Percentiles rank a stretch among this genome's conserved stretches.
phyloP scores from a whole-genome alignment of 2,329 filamentous ascomycete species.

The Coleophoma crateriformis region DNA sequence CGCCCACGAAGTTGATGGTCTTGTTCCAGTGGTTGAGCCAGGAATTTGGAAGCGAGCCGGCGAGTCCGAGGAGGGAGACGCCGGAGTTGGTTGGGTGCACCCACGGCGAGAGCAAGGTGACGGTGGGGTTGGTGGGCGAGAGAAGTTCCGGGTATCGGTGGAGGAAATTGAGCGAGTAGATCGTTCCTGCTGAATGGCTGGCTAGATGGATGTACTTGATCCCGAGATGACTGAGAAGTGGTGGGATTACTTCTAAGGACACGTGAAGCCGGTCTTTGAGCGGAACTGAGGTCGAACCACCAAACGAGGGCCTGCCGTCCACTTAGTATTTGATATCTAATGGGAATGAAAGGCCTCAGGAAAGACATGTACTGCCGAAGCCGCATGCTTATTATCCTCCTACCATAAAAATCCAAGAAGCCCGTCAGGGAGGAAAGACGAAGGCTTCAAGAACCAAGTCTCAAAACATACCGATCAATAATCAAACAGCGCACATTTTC shows the following conservation, averaged over 20 bases:
- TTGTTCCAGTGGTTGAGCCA: slow-evolving; percentile 26
- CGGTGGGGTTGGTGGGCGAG: slow-evolving; percentile 16
- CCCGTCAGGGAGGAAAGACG: too few species aligned
- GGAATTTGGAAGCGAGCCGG: slow-evolving; percentile 13
- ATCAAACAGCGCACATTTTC: slow-evolving; percentile 30
- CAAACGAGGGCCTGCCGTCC: slow-evolving; percentile 34
- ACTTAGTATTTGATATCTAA: neutral
- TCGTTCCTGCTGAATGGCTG: slow-evolving; percentile 34
- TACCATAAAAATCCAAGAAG: too few species aligned
- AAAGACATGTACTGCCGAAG: too few species aligned
- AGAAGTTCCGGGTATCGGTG: slow-evolving; percentile 27
- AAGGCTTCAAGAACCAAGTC: neutral
- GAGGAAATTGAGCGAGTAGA: slow-evolving; percentile 37
- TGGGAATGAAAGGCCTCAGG: neutral
- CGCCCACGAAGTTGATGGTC: slow-evolving; percentile 26
- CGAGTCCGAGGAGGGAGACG: slow-evolving; percentile 6
- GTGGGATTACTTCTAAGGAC: slow-evolving; percentile 36
- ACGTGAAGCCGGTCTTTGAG: slow-evolving; percentile 28
- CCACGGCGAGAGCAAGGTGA: slow-evolving; percentile 30
- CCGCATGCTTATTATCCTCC: too few species aligned
- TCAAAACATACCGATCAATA: slow-evolving; percentile 29
- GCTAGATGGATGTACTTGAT: slow-evolving; percentile 32
- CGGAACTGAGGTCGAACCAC: slow-evolving; percentile 33
- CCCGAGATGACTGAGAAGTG: slow-evolving; percentile 28
- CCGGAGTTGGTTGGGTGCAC: slow-evolving; percentile 28